These are phyloP conservation scores for Debaryomyces maramus DNA, from an alignment of 805 yeast genomes.

Conservation along the genomic window DNA sequence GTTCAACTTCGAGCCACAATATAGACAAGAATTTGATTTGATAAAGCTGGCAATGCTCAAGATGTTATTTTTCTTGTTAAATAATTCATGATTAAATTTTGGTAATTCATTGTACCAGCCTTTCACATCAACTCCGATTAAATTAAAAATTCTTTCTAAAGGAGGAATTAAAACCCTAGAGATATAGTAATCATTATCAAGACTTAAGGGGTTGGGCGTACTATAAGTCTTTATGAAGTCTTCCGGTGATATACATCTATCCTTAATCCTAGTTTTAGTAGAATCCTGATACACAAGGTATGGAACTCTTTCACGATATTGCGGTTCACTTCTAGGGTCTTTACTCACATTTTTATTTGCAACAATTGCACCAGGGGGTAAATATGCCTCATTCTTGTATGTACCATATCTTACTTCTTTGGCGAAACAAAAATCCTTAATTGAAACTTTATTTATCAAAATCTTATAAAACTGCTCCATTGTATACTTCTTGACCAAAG, in stretches of 20 bases:
- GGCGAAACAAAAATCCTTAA: slow-evolving; percentile 88
- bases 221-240: slow-evolving; percentile 52
- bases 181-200: slow-evolving; percentile 87
- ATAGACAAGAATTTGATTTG: slow-evolving; percentile 20
- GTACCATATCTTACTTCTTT: slow-evolving; percentile 85
- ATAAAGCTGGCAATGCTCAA: slow-evolving; percentile 14
- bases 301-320: slow-evolving; percentile 84
- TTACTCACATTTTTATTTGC: slow-evolving; percentile 59
- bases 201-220: slow-evolving; percentile 35
- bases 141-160: slow-evolving; percentile 74
- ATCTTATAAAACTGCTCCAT: slow-evolving; percentile 67
- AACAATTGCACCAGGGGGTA: slow-evolving; percentile 91
- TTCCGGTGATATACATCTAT: slow-evolving; percentile 77
- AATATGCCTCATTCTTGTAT: slow-evolving; percentile 66
- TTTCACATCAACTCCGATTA: slow-evolving; percentile 77
- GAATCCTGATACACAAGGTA: slow-evolving; percentile 68
- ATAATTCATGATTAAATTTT: slow-evolving; percentile 10
- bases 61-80: slow-evolving; percentile 4
- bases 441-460: slow-evolving; percentile 56
- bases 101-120: slow-evolving; percentile 80
- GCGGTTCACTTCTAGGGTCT: slow-evolving; percentile 80
- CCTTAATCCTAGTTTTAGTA: slow-evolving; percentile 62
- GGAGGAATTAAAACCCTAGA: slow-evolving; percentile 86
- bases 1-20: slow-evolving; percentile 23
- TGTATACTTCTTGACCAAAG: slow-evolving; percentile 66